Percentiles rank a stretch among this genome's conserved stretches.
Evolutionary conservation across 768 basidiomycete species (phyloP).

Genomic region (Naganishia randhawae): DNA sequence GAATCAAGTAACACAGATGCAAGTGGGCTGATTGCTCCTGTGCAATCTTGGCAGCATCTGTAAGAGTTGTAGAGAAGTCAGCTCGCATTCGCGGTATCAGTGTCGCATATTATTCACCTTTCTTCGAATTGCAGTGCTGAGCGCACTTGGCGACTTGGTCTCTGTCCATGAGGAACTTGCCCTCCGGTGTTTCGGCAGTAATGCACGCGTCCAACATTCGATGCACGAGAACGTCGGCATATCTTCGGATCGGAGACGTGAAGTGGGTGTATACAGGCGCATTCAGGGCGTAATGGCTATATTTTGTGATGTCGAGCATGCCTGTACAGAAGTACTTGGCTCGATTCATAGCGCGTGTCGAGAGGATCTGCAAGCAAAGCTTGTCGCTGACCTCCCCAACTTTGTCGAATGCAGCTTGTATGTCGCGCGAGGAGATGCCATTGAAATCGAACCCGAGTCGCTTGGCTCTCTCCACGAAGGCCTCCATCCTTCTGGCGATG

Average conservation of each 20-base stretch:
- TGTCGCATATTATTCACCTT: constrained; percentile 31
- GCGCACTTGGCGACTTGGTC: constrained; percentile 97
- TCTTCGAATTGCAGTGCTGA: constrained; percentile 93
- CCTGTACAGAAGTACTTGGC: constrained; percentile 99
- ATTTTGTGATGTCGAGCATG: constrained; percentile 98
- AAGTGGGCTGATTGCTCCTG: constrained; percentile 95
- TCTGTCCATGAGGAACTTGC: constrained; percentile 94
- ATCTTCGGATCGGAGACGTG: constrained; percentile 62
- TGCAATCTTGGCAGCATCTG: constrained; percentile 80
- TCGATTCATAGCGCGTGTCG: constrained; percentile 78
- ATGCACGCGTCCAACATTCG: constrained; percentile 90
- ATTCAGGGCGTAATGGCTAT: constrained; percentile 85
- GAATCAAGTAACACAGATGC: constrained; percentile 88
- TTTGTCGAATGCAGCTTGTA: constrained; percentile 79
- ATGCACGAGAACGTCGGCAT: constrained; percentile 87
- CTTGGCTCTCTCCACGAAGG: constrained; percentile 73
- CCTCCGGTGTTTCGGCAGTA: constrained; percentile 57
- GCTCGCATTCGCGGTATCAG: constrained; percentile 5
- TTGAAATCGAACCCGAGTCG: constrained; percentile 82
- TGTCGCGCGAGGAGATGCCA: constrained; percentile 66
- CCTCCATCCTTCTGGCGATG: constrained; percentile 78
- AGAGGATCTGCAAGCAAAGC: constrained; percentile 73
- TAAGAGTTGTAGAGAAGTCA: not conserved
- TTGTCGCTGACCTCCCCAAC: constrained; percentile 71
- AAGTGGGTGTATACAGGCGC: constrained; percentile 75